phyloP scores from a whole-genome alignment of 2,329 filamentous ascomycete genomes.

The Nemania bipapillata region DNA sequence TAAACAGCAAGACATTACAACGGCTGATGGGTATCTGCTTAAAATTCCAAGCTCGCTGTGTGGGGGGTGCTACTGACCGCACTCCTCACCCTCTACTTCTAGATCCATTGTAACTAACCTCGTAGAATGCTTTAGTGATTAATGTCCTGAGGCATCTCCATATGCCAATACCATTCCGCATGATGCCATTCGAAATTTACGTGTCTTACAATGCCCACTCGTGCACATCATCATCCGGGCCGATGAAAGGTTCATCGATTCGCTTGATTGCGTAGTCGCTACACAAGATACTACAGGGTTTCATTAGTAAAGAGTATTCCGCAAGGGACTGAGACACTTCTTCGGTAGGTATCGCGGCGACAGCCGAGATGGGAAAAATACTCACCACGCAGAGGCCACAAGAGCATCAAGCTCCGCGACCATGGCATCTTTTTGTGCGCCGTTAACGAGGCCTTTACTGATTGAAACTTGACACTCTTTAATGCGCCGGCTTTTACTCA shows the following conservation, averaged over 20 bases:
- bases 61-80: neutral
- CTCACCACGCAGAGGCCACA: constrained; percentile 87
- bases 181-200: constrained; percentile 12
- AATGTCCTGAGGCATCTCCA: neutral
- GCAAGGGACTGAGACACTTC: constrained; percentile 14
- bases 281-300: constrained; percentile 78
- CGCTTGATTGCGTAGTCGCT: constrained; percentile 94
- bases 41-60: constrained; percentile 26
- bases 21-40: constrained; percentile 28
- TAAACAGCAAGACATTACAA: neutral
- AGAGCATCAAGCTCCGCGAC: constrained; percentile 91
- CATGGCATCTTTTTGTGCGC: constrained; percentile 79
- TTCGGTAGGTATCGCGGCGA: constrained; percentile 7
- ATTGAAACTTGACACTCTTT: constrained; percentile 86
- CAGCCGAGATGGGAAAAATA: constrained; percentile 32
- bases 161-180: constrained; percentile 2
- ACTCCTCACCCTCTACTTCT: neutral
- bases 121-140: neutral
- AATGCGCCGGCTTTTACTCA: constrained; percentile 81
- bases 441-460: constrained; percentile 76
- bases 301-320: constrained; percentile 40
- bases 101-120: constrained; percentile 7
- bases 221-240: constrained; percentile 73
- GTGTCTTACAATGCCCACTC: constrained; percentile 77
- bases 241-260: constrained; percentile 92